These are phyloP conservation scores for Lipomyces yamanashiensis DNA, from an alignment of 805 yeast species.

Conservation along the genomic window DNA sequence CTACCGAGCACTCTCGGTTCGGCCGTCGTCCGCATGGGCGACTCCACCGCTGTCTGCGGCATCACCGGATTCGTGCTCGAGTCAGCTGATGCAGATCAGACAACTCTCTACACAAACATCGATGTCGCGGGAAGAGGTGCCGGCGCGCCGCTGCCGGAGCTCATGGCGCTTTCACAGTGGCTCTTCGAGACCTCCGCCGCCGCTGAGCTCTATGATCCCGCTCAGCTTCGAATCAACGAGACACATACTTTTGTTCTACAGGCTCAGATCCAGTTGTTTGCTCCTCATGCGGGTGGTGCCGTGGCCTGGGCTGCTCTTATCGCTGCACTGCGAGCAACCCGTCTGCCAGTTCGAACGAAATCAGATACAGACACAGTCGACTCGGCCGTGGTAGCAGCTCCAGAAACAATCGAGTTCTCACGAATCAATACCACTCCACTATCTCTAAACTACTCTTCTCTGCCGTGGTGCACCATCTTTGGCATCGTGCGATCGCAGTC, in stretches of 20 bases:
- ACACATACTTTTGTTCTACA: constrained; percentile 59
- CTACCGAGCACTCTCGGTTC: constrained; percentile 32
- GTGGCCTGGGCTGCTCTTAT: constrained; percentile 68
- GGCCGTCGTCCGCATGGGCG: constrained; percentile 34
- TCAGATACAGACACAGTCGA: neutral
- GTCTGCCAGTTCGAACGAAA: neutral
- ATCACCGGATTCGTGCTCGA: constrained; percentile 23
- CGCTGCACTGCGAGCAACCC: constrained; percentile 58
- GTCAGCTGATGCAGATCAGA: neutral
- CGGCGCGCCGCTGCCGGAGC: constrained; percentile 77
- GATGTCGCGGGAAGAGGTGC: constrained; percentile 61
- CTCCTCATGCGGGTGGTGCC: constrained; percentile 79
- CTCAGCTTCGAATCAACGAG: constrained; percentile 41
- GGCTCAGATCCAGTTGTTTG: constrained; percentile 71
- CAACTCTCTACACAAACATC: constrained; percentile 24
- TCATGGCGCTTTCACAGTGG: constrained; percentile 71
- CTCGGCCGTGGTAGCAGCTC: neutral
- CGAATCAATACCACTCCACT: constrained; percentile 4
- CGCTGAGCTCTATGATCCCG: constrained; percentile 60
- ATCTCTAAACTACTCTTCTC: neutral
- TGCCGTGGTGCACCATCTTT: constrained; percentile 34
- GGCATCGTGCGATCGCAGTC: constrained; percentile 17
- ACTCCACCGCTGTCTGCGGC: constrained; percentile 32
- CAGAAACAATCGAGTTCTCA: constrained; percentile 15
- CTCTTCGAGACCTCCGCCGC: constrained; percentile 62